Percentiles rank a stretch among this genome's conserved stretches.
Evolutionary conservation across 116 monocot genomes (phyloP).

Genomic region (Phalaenopsis hybrid): DNA sequence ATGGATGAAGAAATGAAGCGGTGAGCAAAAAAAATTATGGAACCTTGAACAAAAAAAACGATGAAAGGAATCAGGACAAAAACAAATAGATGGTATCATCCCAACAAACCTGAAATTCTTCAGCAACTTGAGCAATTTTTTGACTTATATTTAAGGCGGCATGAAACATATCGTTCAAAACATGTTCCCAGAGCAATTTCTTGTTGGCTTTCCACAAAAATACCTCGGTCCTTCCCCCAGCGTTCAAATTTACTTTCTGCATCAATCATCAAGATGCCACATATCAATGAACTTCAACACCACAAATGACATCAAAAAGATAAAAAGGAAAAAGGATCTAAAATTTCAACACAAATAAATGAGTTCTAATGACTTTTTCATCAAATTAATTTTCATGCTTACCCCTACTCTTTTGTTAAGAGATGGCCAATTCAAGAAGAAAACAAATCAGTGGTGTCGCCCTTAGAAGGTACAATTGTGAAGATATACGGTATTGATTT

Average conservation of each 20-base stretch:
- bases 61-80: neutral
- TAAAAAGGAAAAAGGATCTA: neutral
- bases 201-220: slow-evolving; percentile 73
- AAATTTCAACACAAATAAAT: neutral
- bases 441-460: neutral
- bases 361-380: neutral
- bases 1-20: neutral
- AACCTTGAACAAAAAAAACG: neutral
- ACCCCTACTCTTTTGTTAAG: neutral
- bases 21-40: neutral
- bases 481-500: neutral
- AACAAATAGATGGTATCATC: neutral
- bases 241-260: slow-evolving; percentile 27
- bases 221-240: slow-evolving; percentile 5
- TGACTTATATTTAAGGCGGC: slow-evolving; percentile 66
- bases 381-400: neutral
- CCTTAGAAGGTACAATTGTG: neutral
- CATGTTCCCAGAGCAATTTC: slow-evolving; percentile 26
- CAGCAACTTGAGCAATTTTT: slow-evolving; percentile 38
- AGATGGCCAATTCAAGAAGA: neutral
- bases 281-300: neutral
- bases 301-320: neutral
- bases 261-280: slow-evolving; percentile 7
- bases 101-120: slow-evolving; percentile 40
- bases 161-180: slow-evolving; percentile 68